Conservation (phyloP, 2,329 filamentous ascomycete genomes). For the Neophaeococcomyces aloes region DNA sequence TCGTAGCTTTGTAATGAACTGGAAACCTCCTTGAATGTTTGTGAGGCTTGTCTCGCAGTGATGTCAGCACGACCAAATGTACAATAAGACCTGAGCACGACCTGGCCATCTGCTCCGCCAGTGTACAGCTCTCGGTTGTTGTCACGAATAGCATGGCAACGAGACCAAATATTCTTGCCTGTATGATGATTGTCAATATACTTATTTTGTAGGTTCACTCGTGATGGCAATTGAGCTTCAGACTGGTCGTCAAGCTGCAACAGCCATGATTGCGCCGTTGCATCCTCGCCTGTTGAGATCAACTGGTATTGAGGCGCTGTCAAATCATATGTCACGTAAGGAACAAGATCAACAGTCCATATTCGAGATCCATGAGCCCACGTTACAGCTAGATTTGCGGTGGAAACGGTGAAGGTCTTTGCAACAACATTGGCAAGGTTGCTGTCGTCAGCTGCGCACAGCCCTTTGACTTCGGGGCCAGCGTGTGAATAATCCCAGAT, state of each 20-base stretch:
- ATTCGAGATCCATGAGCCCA: conserved; percentile 88
- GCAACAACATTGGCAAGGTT: conserved; percentile 46
- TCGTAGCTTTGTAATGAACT: too few relatives aligned
- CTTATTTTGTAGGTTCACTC: conserved; percentile 30
- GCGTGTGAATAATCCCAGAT: conserved; percentile 68
- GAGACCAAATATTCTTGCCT: conserved; percentile 89
- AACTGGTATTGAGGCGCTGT: too few relatives aligned
- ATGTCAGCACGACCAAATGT: neutral
- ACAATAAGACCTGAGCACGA: conserved; percentile 30
- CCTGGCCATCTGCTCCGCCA: conserved; percentile 72
- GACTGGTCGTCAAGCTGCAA: conserved; percentile 30
- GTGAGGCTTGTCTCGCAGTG: conserved; percentile 1
- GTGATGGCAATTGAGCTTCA: neutral
- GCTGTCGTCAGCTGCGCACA: conserved; percentile 39
- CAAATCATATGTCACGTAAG: too few relatives aligned
- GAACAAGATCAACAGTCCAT: conserved; percentile 68
- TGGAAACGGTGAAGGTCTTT: neutral
- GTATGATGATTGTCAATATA: conserved; percentile 55
- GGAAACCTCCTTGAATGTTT: conserved; percentile 11
- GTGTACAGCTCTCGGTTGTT: conserved; percentile 47
- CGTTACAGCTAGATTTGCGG: conserved; percentile 44
- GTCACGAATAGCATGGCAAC: conserved; percentile 29
- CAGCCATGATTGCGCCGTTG: conserved; percentile 63
- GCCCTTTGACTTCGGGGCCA: conserved; percentile 32
- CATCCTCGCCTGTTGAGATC: conserved; percentile 77